These are phyloP conservation scores for Castanea sativa DNA, from an alignment of 306 rosid species.

Conservation along the genomic window DNA sequence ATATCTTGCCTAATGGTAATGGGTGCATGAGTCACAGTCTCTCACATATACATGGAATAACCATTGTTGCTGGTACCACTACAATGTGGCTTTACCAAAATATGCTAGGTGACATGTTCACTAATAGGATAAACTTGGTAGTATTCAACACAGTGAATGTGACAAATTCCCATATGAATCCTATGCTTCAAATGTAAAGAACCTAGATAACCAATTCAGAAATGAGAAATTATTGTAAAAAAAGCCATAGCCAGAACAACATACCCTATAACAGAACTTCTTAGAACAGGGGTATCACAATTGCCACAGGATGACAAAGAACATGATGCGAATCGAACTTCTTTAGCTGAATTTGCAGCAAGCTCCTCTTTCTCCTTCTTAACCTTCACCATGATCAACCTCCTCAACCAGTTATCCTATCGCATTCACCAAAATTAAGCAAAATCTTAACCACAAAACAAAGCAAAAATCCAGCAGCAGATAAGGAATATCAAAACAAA, in stretches of 20 bases:
- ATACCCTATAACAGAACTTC: slow-evolving; percentile 34
- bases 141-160: background rate
- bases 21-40: background rate
- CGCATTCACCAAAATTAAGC: background rate
- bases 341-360: slow-evolving; percentile 19
- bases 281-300: slow-evolving; percentile 13
- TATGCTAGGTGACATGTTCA: background rate
- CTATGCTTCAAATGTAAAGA: too few species aligned
- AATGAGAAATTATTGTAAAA: background rate
- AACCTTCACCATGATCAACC: slow-evolving; percentile 24
- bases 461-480: background rate
- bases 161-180: background rate
- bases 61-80: background rate
- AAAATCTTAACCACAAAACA: slow-evolving; percentile 6
- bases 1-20: background rate
- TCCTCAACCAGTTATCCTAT: background rate
- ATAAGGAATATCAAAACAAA: background rate
- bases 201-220: background rate
- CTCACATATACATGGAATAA: background rate
- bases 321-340: slow-evolving; percentile 18
- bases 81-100: background rate
- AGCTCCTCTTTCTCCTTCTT: slow-evolving; percentile 27
- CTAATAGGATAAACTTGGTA: background rate
- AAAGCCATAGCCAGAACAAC: slow-evolving; percentile 1
- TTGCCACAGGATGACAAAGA: slow-evolving; percentile 25